phyloP scores from a whole-genome alignment of 805 yeast species.

The Jamesozyma piceae region DNA sequence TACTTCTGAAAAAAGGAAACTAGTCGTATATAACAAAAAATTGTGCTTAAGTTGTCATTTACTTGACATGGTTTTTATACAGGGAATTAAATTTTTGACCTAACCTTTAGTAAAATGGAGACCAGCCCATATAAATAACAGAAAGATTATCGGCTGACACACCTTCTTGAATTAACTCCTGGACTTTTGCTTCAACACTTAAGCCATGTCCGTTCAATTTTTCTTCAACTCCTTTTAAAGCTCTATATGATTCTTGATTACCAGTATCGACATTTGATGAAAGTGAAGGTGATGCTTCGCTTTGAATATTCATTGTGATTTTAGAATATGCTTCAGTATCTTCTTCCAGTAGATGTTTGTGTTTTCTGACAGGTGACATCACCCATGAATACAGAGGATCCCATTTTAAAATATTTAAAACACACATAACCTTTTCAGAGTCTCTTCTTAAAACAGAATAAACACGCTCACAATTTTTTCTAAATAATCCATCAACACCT shows the following conservation, averaged over 20 bases:
- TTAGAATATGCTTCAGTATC: conserved; percentile 11
- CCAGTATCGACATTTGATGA: conserved; percentile 21
- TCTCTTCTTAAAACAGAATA: conserved; percentile 57
- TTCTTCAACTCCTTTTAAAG: conserved; percentile 59
- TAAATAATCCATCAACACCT: conserved; percentile 74
- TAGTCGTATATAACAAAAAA: too few species aligned
- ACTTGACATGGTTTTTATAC: too few species aligned
- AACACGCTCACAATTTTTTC: conserved; percentile 63
- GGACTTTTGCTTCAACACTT: conserved; percentile 74
- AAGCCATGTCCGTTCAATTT: conserved; percentile 60
- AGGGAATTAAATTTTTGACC: too few species aligned
- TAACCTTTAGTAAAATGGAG: conserved; percentile 49
- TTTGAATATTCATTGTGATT: not conserved
- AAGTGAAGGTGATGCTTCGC: not conserved
- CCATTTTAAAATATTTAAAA: conserved; percentile 76
- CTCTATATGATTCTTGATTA: conserved; percentile 70
- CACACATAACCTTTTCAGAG: conserved; percentile 62
- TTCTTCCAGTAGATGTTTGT: conserved; percentile 29
- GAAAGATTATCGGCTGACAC: conserved; percentile 58
- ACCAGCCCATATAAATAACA: conserved; percentile 75
- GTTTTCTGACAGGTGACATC: conserved; percentile 61
- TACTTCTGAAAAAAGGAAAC: too few species aligned
- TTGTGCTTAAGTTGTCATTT: too few species aligned
- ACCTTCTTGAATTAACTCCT: conserved; percentile 74
- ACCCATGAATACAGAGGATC: conserved; percentile 94